Evolutionary conservation across 768 basidiomycete genomes (phyloP), one percentile per base, ranked within the genome.

Genomic region (Suillus subalutaceus): DNA sequence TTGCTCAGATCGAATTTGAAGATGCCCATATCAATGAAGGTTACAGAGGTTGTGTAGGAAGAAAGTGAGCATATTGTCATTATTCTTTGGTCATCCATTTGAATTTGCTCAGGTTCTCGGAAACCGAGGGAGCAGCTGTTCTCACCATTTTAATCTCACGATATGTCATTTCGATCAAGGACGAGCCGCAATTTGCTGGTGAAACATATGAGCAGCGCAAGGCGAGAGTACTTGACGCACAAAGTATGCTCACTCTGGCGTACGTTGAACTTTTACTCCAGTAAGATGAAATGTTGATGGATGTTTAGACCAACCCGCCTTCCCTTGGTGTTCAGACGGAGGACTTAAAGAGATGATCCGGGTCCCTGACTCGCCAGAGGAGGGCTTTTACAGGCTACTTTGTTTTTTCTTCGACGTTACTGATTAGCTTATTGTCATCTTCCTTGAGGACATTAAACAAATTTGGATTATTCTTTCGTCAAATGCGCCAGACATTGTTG

Each of bases 81-180:
- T 48, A 12, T n/a, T 20, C 32, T n/a, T 30, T 48, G 13, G 15
- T 46, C 44, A 20, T 48, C 4, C 12, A 61, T 48, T 26, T 48
- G 30, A 37, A 26, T 37, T 26, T 56, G 18, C 65, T 6, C 60
- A 85, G 83, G 68, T 86, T 85, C 4, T 4, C 79, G 23, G 85
- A 87, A 72, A 83, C 82, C 1, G 84, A 86, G 72, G 83, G 77
- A 38, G 77, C 86, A 56, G 85, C 83, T 6, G 79, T 83, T 52
- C 74, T 88, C 23, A 82, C 84, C 18, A 79, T 83, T 74, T 70
- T 88, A 40, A 71, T 87, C 15, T 76, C 77, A 9, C 76, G 72
- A 35, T 88, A 84, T 72, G 80, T 78, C 66, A 78, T 87, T 60
- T 79, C 81, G 56, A 71, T 86, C 41, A 82, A 82, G 66, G 83